A percentile compares a stretch with the other conserved stretches of the same genome.
Evolutionary conservation across 306 rosid species (phyloP).

Genomic region (peach (Prunus persica)): DNA sequence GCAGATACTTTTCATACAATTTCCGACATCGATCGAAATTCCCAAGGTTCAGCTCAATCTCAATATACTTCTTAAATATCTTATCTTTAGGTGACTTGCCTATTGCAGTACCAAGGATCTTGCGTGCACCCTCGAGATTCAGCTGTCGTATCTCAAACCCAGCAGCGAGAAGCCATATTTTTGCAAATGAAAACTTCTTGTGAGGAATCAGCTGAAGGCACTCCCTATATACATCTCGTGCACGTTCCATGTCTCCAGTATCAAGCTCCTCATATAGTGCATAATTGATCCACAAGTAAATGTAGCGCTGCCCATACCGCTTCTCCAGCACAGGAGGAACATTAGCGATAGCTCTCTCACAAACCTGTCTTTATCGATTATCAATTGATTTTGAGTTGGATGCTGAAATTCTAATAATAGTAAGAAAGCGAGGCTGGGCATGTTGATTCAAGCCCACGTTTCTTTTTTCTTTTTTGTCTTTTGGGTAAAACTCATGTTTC

Average conservation of each 20-base stretch:
- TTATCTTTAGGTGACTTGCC: constrained; percentile 84
- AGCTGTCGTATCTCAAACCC: constrained; percentile 76
- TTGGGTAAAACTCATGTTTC: not conserved
- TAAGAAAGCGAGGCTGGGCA: too few relatives aligned
- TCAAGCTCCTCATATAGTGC: constrained; percentile 88
- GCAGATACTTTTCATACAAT: constrained; percentile 68
- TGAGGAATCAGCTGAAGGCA: constrained; percentile 19
- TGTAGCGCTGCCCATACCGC: constrained; percentile 87
- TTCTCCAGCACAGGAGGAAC: constrained; percentile 87
- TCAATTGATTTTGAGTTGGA: too few relatives aligned
- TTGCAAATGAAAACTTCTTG: constrained; percentile 72
- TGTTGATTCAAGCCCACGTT: too few relatives aligned
- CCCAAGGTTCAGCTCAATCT: constrained; percentile 76
- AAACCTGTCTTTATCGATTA: constrained; percentile 45
- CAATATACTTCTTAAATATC: constrained; percentile 88
- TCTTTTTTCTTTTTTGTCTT: too few relatives aligned
- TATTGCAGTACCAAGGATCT: constrained; percentile 70
- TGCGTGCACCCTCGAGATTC: constrained; percentile 64
- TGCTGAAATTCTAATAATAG: too few relatives aligned
- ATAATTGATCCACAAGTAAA: constrained; percentile 86
- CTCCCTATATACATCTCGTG: constrained; percentile 66
- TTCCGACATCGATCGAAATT: constrained; percentile 70
- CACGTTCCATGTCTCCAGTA: constrained; percentile 66
- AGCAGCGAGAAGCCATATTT: constrained; percentile 81
- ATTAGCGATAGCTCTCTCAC: constrained; percentile 78